Conservation (phyloP, 2,329 filamentous ascomycete species). For the Xylariaceae sp. region DNA sequence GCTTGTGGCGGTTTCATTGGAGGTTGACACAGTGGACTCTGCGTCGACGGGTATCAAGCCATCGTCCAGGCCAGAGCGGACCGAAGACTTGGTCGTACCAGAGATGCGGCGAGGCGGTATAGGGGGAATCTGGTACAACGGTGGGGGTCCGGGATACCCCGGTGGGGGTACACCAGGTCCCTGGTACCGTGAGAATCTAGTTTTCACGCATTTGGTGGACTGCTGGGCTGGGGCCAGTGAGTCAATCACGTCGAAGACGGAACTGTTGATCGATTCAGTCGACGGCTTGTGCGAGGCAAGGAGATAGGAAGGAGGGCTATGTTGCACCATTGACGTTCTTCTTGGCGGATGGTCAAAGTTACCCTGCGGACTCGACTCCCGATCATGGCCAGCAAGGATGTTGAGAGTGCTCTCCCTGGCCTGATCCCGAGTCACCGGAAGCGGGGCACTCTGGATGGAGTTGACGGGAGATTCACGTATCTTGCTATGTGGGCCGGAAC, state of each 20-base stretch:
- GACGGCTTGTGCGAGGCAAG: slow-evolving; percentile 30
- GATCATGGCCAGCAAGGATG: slow-evolving; percentile 11
- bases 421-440: slow-evolving; percentile 18
- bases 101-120: slow-evolving; percentile 11
- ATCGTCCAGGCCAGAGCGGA: slow-evolving; percentile 25
- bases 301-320: slow-evolving; percentile 15
- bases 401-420: slow-evolving; percentile 20
- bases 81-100: slow-evolving; percentile 12
- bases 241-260: slow-evolving; percentile 33
- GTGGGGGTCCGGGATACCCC: slow-evolving; percentile 21
- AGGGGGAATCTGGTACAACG: slow-evolving; percentile 22
- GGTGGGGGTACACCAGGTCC: slow-evolving; percentile 9
- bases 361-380: slow-evolving; percentile 13
- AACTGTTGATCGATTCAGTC: slow-evolving; percentile 35
- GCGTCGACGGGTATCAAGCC: slow-evolving; percentile 36
- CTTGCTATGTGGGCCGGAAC: slow-evolving; percentile 10
- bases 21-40: slow-evolving; percentile 20
- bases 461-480: slow-evolving; percentile 17
- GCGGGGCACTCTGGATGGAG: slow-evolving; percentile 21
- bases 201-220: slow-evolving; percentile 14
- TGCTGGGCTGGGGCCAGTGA: slow-evolving; percentile 25
- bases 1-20: slow-evolving; percentile 18
- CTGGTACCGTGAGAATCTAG: slow-evolving; percentile 5
- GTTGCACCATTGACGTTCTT: slow-evolving; percentile 24
- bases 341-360: slow-evolving; percentile 24